Conservation (phyloP, 2,329 filamentous ascomycete species). For the Phialophora chinensis region DNA sequence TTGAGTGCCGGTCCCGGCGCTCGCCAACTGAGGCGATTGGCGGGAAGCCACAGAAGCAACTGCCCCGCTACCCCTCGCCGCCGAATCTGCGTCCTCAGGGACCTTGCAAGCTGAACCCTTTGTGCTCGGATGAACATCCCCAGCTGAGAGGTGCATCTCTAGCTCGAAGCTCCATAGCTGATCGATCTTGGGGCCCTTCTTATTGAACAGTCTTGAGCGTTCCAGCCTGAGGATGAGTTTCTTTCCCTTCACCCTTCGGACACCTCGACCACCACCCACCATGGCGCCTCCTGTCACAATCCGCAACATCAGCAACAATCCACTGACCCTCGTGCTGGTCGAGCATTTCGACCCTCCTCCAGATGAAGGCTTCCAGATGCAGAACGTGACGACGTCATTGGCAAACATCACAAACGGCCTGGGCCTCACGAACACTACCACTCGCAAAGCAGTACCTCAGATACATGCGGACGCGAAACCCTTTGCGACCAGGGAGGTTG, state of each 20-base stretch:
- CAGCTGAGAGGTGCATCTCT: slow-evolving; percentile 17
- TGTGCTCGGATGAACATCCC: background rate
- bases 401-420: slow-evolving; percentile 55
- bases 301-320: slow-evolving; percentile 78
- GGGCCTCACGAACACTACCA: slow-evolving; percentile 51
- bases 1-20: background rate
- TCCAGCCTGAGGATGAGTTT: slow-evolving; percentile 5
- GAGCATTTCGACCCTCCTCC: slow-evolving; percentile 70
- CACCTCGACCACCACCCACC: slow-evolving; percentile 11
- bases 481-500: slow-evolving; percentile 67
- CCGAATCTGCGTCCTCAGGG: slow-evolving; percentile 1
- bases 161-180: background rate
- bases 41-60: background rate
- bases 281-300: slow-evolving; percentile 66
- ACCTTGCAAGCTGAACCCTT: background rate
- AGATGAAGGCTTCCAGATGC: slow-evolving; percentile 41
- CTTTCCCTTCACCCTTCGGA: slow-evolving; percentile 2
- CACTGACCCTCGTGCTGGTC: slow-evolving; percentile 73
- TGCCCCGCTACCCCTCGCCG: slow-evolving; percentile 13
- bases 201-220: background rate
- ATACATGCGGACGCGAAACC: slow-evolving; percentile 63
- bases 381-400: slow-evolving; percentile 45
- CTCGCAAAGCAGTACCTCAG: slow-evolving; percentile 50
- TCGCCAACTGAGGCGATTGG: slow-evolving; percentile 13
- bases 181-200: background rate